A percentile compares a stretch with the other conserved stretches of the same genome.
Evolutionary conservation across 1,284 basidiomycete genomes (phyloP).

Genomic region (Cryptococcus neoformans): DNA sequence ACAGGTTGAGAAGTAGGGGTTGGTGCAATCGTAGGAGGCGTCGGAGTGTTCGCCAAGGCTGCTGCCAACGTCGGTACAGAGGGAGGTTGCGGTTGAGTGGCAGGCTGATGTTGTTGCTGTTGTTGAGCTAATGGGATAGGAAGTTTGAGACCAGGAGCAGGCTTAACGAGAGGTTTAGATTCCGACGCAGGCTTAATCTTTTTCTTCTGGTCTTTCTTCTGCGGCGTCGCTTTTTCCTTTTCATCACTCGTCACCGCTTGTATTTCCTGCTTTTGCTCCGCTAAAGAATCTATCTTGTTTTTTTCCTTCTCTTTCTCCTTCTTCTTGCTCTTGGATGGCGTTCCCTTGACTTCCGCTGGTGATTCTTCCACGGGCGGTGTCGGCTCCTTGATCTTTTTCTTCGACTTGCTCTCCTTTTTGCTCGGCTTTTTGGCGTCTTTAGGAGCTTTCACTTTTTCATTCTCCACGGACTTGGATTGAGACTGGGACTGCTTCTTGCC

Average conservation of each 20-base stretch:
- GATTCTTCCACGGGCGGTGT: slow-evolving; percentile 7
- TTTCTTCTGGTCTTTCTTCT: slow-evolving; percentile 25
- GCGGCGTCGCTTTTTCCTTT: slow-evolving; percentile 8
- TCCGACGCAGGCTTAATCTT: slow-evolving; percentile 19
- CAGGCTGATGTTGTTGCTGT: not conserved
- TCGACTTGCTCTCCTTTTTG: slow-evolving; percentile 15
- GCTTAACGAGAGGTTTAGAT: slow-evolving; percentile 2
- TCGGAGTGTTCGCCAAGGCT: not conserved
- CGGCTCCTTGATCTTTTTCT: slow-evolving; percentile 20
- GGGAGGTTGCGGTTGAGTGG: not conserved
- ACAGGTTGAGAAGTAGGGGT: slow-evolving; percentile 6
- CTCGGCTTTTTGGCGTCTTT: slow-evolving; percentile 4
- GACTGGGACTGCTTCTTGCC: not conserved
- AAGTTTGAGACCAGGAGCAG: slow-evolving; percentile 9
- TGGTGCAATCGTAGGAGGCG: not conserved
- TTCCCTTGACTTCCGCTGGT: slow-evolving; percentile 1
- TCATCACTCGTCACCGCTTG: slow-evolving; percentile 1
- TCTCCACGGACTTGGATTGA: not conserved
- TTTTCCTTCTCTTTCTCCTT: slow-evolving; percentile 14
- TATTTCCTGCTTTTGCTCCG: slow-evolving; percentile 10
- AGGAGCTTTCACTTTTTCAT: slow-evolving; percentile 1
- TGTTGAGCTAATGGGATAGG: not conserved
- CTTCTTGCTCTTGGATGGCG: not conserved
- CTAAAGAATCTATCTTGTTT: not conserved
- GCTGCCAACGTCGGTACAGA: slow-evolving; percentile 5